Evolutionary conservation across 164 flowering plant genomes (phyloP).

Genomic region (Macadamia integrifolia): DNA sequence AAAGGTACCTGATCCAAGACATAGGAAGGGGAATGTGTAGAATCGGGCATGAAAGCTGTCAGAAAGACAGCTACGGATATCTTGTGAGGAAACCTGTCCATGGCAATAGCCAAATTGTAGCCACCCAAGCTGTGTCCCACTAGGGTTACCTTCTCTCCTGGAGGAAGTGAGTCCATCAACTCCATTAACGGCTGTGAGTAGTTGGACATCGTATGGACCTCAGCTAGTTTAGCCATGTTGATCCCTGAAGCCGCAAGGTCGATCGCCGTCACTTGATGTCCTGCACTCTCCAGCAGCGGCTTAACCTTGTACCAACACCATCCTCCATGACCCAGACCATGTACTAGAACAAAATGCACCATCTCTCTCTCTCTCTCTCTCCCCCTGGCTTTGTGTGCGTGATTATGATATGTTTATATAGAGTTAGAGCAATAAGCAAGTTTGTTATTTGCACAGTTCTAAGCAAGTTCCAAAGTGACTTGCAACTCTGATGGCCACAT

Average conservation of each 20-base stretch:
- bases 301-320: constrained; percentile 61
- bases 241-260: constrained; percentile 43
- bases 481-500: too few relatives aligned
- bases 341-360: constrained; percentile 52
- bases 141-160: constrained; percentile 25
- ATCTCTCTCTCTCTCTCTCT: not conserved
- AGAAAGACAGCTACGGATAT: constrained; percentile 21
- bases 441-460: too few relatives aligned
- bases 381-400: too few relatives aligned
- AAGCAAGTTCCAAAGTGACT: too few relatives aligned
- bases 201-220: constrained; percentile 17
- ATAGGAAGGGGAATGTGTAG: constrained; percentile 15
- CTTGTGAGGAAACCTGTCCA: constrained; percentile 25
- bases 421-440: too few relatives aligned
- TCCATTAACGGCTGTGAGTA: constrained; percentile 37
- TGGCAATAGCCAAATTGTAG: constrained; percentile 18
- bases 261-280: constrained; percentile 37
- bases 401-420: too few relatives aligned
- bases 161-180: constrained; percentile 26
- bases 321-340: constrained; percentile 53
- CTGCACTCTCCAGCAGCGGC: constrained; percentile 29
- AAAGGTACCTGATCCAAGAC: constrained; percentile 25
- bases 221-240: constrained; percentile 8
- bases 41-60: constrained; percentile 27
- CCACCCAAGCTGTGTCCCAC: constrained; percentile 38